These are phyloP conservation scores for Acorus gramineus DNA, from an alignment of 106 monocot species.

Conservation along the genomic window DNA sequence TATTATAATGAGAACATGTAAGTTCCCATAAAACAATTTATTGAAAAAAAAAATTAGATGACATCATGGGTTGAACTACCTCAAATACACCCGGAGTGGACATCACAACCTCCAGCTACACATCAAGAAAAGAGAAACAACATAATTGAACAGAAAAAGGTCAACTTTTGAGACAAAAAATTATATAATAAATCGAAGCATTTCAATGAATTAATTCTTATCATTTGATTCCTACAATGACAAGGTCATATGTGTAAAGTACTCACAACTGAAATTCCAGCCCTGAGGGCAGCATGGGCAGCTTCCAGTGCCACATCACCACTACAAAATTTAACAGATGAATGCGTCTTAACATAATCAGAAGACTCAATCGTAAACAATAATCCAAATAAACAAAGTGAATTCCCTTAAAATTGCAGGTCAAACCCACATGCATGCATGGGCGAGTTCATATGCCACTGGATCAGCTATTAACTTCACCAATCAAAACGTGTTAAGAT, in stretches of 20 bases:
- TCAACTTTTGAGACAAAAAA: neutral
- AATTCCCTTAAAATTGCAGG: too few species aligned
- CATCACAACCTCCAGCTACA: slow-evolving; percentile 83
- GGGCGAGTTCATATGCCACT: too few species aligned
- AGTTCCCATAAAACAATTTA: too few species aligned
- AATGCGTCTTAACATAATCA: too few species aligned
- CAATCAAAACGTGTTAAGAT: too few species aligned
- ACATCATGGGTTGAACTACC: slow-evolving; percentile 27
- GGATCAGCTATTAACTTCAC: too few species aligned
- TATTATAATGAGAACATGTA: neutral
- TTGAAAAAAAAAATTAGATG: neutral
- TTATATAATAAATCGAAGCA: neutral
- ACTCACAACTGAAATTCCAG: slow-evolving; percentile 77
- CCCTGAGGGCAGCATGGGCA: slow-evolving; percentile 62
- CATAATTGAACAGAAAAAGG: neutral
- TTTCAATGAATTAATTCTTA: too few species aligned
- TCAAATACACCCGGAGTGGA: slow-evolving; percentile 75
- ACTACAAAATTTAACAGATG: slow-evolving; percentile 16
- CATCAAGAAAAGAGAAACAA: slow-evolving; percentile 1
- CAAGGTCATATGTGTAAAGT: neutral
- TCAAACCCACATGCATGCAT: too few species aligned
- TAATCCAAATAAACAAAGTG: too few species aligned
- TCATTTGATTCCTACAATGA: too few species aligned
- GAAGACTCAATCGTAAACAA: too few species aligned
- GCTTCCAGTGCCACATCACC: slow-evolving; percentile 61